Evolutionary conservation across 2,329 filamentous ascomycete genomes (phyloP), one percentile per base, ranked within the genome.

Genomic region (Aspergillus nomiae): DNA sequence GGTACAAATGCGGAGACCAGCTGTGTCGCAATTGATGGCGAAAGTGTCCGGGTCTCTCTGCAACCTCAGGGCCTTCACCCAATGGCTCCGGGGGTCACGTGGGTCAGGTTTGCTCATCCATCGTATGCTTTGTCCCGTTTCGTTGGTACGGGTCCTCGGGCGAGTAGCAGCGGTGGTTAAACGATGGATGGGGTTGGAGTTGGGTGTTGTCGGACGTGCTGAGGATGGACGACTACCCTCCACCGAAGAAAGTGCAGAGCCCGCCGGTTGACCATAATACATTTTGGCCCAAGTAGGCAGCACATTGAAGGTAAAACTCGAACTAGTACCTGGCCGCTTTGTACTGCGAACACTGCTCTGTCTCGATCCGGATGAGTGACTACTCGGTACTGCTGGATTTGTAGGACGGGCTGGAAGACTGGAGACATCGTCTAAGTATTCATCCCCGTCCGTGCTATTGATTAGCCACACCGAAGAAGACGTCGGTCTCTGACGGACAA

Each of bases 1-100:
- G 81, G 57, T 85, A 84, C 34, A 94, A 79, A 76, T 93, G 91
- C 11, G 91, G 90, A 4, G 90, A 92, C 89, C 90, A 92, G 66
- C 90, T 83, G 67, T 75, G 86, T 84, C 43, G 89, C 86, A 59
- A 83, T 81, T 74, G 72, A 56, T 76, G 68, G n/a, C 78, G 75
- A 16, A 75, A 75, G 9, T 79, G 76, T 4, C 72, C 68, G 30
- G 58, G 65, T 48, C 58, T 69, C 63, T 71, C 63, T 12, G 67
- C 68, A 32, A 65, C 69, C 34, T 73, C 70, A 30, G 77, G 71
- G 28, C 70, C 50, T 73, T 64, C 50, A 67, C 77, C 80, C 80
- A 82, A 58, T 82, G 80, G 38, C 70, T 76, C 34, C 80, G 78
- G 38, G 80, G 80, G 67, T 82, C 80, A 7, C 73, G 72, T 4